phyloP scores from a whole-genome alignment of 2,329 filamentous ascomycete genomes.

The Fusarium mangiferae region DNA sequence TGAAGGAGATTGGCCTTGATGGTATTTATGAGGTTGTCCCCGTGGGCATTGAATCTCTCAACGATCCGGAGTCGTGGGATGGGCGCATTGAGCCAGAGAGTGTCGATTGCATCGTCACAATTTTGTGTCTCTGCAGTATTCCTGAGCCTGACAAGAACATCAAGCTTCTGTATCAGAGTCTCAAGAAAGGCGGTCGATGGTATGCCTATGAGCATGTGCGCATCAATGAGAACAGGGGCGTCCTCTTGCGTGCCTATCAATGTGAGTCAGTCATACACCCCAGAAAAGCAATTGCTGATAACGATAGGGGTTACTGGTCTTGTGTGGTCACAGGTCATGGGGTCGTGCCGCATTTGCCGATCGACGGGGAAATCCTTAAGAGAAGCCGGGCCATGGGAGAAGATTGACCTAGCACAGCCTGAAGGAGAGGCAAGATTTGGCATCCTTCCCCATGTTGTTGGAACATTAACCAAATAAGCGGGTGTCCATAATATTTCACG shows the following conservation, averaged over 20 bases:
- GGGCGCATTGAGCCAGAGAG: constrained; percentile 61
- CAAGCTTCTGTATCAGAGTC: constrained; percentile 63
- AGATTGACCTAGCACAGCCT: constrained; percentile 58
- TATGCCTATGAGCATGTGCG: constrained; percentile 71
- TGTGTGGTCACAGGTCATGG: constrained; percentile 62
- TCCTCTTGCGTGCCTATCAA: constrained; percentile 60
- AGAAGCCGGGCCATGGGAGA: constrained; percentile 61
- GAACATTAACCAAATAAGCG: constrained; percentile 62
- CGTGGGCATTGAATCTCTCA: constrained; percentile 69
- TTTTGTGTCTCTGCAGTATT: constrained; percentile 72
- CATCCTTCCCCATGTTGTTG: constrained; percentile 60
- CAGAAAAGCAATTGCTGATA: constrained; percentile 1
- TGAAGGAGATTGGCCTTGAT: constrained; percentile 63
- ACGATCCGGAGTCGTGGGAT: constrained; percentile 53
- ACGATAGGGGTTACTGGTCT: constrained; percentile 59
- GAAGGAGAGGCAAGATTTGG: constrained; percentile 55
- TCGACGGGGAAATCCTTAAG: constrained; percentile 59
- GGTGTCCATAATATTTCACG: neutral
- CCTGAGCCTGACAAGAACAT: constrained; percentile 68
- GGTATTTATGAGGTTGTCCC: constrained; percentile 71
- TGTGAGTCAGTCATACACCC: constrained; percentile 51
- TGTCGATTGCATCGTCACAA: constrained; percentile 68
- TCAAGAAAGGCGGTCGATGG: constrained; percentile 71
- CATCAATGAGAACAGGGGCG: constrained; percentile 49
- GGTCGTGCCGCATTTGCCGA: constrained; percentile 63